Percentiles rank a stretch among this genome's conserved stretches.
Conservation (phyloP, 2,329 filamentous ascomycete species). For the Emmonsiellopsis sp. region DNA sequence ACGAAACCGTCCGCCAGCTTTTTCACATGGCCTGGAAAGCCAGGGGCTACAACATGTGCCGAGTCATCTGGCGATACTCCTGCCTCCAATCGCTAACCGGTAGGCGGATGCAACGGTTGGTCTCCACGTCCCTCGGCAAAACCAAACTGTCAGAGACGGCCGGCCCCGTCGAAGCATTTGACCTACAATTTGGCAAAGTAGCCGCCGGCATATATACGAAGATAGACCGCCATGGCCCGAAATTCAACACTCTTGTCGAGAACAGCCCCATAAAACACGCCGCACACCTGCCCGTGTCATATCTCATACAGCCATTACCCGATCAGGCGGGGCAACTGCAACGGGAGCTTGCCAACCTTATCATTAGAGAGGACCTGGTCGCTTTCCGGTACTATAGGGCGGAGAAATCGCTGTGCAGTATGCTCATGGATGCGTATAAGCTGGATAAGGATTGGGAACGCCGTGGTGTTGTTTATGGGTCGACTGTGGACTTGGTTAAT, state of each 20-base stretch:
- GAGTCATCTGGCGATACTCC: constrained; percentile 41
- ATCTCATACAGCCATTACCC: too few relatives aligned
- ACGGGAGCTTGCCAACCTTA: constrained; percentile 16
- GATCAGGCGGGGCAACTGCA: constrained; percentile 16
- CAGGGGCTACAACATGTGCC: constrained; percentile 33
- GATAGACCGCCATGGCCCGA: constrained; percentile 9
- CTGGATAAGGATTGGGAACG: constrained; percentile 25
- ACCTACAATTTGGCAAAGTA: constrained; percentile 8
- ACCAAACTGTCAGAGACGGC: constrained; percentile 13
- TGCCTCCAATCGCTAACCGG: constrained; percentile 30
- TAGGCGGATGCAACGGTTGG: constrained; percentile 23
- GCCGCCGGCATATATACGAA: constrained; percentile 5
- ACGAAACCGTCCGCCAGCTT: constrained; percentile 26
- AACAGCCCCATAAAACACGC: constrained; percentile 26
- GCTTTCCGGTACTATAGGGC: constrained; percentile 17
- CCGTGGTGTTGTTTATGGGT: background rate
- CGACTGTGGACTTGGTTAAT: constrained; percentile 15
- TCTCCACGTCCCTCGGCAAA: constrained; percentile 24
- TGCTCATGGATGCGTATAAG: constrained; percentile 27
- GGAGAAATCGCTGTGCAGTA: constrained; percentile 17
- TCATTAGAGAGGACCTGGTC: constrained; percentile 23
- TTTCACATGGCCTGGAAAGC: constrained; percentile 34
- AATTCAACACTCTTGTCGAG: constrained; percentile 16
- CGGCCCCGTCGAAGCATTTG: constrained; percentile 5
- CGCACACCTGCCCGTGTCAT: too few relatives aligned